Evolutionary conservation across 83 land plant species (phyloP).

Genomic region (Diphasiastrum complanatum): DNA sequence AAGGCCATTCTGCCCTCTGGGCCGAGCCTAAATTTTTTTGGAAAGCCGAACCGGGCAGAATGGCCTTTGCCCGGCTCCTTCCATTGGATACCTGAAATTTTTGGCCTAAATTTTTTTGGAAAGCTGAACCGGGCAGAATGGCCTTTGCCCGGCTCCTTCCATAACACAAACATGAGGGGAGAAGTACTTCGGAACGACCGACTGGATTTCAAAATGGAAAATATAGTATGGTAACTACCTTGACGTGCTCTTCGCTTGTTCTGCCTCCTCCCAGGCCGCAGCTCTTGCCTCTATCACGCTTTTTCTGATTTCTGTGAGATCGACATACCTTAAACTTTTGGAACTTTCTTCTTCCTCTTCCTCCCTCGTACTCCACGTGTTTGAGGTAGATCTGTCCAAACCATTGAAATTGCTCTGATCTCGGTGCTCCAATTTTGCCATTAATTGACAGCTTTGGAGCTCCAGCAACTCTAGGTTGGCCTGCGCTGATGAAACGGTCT

Average conservation of each 20-base stretch:
- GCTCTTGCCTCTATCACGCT: constrained; percentile 41
- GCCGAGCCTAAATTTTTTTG: too few species aligned
- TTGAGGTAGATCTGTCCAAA: constrained; percentile 36
- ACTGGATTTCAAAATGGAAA: too few species aligned
- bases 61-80: too few species aligned
- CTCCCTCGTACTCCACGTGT: constrained; percentile 73
- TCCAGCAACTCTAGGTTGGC: constrained; percentile 38
- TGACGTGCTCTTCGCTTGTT: constrained; percentile 44
- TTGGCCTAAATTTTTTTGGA: too few species aligned
- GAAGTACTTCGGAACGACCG: too few species aligned
- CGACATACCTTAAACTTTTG: constrained; percentile 66
- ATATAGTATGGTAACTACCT: too few species aligned
- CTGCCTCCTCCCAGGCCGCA: constrained; percentile 59
- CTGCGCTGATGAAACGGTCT: constrained; percentile 38
- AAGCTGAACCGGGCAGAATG: too few species aligned
- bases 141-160: too few species aligned
- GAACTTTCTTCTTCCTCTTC: constrained; percentile 73
- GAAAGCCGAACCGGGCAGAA: too few species aligned
- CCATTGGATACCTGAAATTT: too few species aligned
- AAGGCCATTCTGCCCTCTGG: too few species aligned
- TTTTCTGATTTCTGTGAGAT: constrained; percentile 32
- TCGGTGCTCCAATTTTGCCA: constrained; percentile 48
- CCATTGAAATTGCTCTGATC: constrained; percentile 33
- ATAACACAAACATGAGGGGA: too few species aligned
- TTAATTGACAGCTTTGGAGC: constrained; percentile 51